These are phyloP conservation scores for Friedmanniomyces simplex DNA, from an alignment of 495 filamentous ascomycete species.

Conservation along the genomic window DNA sequence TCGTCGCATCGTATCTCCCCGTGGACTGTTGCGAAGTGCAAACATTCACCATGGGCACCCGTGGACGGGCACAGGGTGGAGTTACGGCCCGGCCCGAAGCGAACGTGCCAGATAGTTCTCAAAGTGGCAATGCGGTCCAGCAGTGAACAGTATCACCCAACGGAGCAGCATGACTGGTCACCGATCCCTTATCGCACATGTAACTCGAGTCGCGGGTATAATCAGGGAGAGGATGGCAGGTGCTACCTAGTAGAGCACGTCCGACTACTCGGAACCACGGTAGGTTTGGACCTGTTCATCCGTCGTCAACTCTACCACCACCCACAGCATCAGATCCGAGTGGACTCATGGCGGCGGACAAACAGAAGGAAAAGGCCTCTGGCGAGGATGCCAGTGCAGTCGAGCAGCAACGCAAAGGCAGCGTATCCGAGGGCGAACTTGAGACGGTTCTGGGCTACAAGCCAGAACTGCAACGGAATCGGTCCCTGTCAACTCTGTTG, in stretches of 20 bases:
- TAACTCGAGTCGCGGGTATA: neutral
- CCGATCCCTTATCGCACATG: neutral
- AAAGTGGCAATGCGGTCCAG: neutral
- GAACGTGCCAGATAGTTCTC: too few species aligned
- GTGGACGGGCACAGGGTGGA: too few species aligned
- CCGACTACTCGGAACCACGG: neutral
- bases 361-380: neutral
- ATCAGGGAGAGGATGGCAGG: too few species aligned
- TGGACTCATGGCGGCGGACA: neutral
- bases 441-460: conserved; percentile 11
- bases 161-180: too few species aligned
- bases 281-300: neutral
- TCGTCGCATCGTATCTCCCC: too few species aligned
- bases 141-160: too few species aligned
- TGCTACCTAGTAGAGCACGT: neutral
- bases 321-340: too few species aligned
- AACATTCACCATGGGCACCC: too few species aligned
- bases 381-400: neutral
- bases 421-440: conserved; percentile 4
- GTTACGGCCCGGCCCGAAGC: too few species aligned
- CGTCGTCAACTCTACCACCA: neutral
- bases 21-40: too few species aligned
- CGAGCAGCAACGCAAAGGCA: conserved; percentile 4
- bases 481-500: conserved; percentile 5
- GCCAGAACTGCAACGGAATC: conserved; percentile 2